Evolutionary conservation across 2,329 filamentous ascomycete genomes (phyloP).

Genomic region (Diaporthe humulicola): DNA sequence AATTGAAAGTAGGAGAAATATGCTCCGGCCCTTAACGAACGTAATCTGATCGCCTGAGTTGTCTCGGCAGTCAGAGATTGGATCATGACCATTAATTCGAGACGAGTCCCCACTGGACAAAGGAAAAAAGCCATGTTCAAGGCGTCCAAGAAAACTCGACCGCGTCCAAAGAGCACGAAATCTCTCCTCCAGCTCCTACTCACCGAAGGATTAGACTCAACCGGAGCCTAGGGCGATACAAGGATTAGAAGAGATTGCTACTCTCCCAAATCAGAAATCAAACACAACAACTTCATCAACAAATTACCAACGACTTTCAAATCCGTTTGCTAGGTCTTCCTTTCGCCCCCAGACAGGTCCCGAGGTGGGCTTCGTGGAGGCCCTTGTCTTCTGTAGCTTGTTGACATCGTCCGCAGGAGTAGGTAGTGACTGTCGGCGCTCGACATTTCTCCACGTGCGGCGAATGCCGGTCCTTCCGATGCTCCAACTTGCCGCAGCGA

Average conservation of each 20-base stretch:
- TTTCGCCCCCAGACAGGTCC: neutral
- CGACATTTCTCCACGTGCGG: neutral
- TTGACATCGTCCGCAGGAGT: neutral
- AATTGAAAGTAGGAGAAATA: neutral
- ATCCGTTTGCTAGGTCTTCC: neutral
- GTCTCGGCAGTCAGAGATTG: too few species aligned
- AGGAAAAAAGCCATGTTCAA: neutral
- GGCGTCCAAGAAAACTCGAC: neutral
- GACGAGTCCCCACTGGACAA: neutral
- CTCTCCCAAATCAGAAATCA: neutral
- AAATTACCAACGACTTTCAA: neutral
- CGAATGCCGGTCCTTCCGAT: neutral
- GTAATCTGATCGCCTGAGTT: too few species aligned
- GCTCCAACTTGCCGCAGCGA: neutral
- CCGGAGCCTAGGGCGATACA: neutral
- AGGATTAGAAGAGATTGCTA: neutral
- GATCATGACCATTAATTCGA: too few species aligned
- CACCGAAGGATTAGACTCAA: neutral
- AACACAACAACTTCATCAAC: neutral
- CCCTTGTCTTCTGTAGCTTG: neutral
- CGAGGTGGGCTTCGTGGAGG: neutral
- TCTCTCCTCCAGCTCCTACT: neutral
- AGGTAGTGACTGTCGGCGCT: neutral
- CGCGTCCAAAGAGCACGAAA: neutral
- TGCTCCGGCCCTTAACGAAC: neutral